Base-by-base conservation (phyloP, 2,329 filamentous ascomycete species). In the Ophidiomyces ophidiicola region DNA sequence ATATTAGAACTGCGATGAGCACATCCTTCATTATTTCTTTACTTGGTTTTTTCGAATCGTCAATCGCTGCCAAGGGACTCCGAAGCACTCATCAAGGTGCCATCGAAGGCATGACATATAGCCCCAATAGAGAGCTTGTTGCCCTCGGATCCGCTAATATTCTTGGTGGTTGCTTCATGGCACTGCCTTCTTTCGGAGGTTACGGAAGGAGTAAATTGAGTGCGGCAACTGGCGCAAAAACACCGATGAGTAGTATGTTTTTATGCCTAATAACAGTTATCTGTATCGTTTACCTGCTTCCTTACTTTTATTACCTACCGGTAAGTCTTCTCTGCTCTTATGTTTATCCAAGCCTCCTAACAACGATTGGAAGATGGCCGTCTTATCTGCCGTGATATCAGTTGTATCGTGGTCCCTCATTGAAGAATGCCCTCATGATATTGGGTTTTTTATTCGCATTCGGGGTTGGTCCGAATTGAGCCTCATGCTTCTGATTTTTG, bases 11-110 rank as follows among this genome's bases (percentile, higher is more conserved):
- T 46, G 82, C 85, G 25, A 81, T 96, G 71, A 80, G 83, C 36
- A 96, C 90, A 0, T 82, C 85, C 0, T 94, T 98, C 53, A 70
- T 96, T 39, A 94, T 98, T 47, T 85, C 87, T 0, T 70, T 98
- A 17, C 76, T 98, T 0, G 90, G 90, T n/a, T 98, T 98, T 62
- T 98, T 98, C 52, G 90, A 98, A 60, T 94, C 85, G 2, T 94
- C 86, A 0, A 86, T 98, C 8, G 90, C 90, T 1, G 90, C 90
- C 24, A 96, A 96, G 62, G 88, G 83, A 46, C 66, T 98, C 2
- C 82, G 81, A 10, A 67, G 66, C 33, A 68, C 67, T 5, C 64
- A 74, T 29, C 68, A 67, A 36, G 74, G 80, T 46, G 75, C 75
- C 6, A 79, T 94, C 21, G 74, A 82, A 44, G 81, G 78, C 21